Base-by-base conservation (phyloP, 345 rosid species). In the Gossypioides kirkii region DNA sequence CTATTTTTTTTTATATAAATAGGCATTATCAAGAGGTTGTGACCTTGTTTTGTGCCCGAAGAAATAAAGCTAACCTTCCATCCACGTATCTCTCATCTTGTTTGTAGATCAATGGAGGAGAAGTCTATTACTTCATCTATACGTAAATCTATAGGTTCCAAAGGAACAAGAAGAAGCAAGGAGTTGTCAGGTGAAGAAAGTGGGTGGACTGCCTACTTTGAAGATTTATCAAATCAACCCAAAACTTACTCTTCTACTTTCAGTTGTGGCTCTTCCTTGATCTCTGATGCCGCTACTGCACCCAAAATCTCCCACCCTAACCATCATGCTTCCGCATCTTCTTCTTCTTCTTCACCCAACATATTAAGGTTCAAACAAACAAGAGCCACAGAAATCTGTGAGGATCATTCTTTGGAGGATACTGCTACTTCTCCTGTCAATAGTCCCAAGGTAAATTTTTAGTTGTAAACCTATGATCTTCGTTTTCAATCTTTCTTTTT, bases 351-450 rank as follows among this genome's bases (percentile, higher is more conserved):
- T 8, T 5, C 70, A 10, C 85, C 86, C 11, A 80, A 64, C 56
- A 88, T 84, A 43, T 61, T 86, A 62, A 85, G 73, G 76, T 81
- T 83, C 78, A 82, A 86, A 80, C 85, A 79, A 77, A 83, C 75
- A 74, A 85, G 89, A 84, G 79, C 85, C 79, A 77, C 76, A 38
- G 79, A 83, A 71, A 80, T 90, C 58, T 81, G 61, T 2, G 76
- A 74, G 52, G 95, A 93, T 78, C 92, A 91, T 71, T 89, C 93
- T 67, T 82, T 93, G 81, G 97, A 93, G 75, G 98, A 93, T 69
- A 93, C 98, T 69, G 98, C 97, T 62, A 93, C 90, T 73, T 93
- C 98, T 77, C 97, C 97, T 77, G 90, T 84, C 61, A 88, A 86
- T 60, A 88, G 90, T 74, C 96, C 97, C 74, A 89, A 90, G 91